These are phyloP conservation scores for Tolypocladium album DNA, from an alignment of 2,329 filamentous ascomycete species.

Conservation along the genomic window DNA sequence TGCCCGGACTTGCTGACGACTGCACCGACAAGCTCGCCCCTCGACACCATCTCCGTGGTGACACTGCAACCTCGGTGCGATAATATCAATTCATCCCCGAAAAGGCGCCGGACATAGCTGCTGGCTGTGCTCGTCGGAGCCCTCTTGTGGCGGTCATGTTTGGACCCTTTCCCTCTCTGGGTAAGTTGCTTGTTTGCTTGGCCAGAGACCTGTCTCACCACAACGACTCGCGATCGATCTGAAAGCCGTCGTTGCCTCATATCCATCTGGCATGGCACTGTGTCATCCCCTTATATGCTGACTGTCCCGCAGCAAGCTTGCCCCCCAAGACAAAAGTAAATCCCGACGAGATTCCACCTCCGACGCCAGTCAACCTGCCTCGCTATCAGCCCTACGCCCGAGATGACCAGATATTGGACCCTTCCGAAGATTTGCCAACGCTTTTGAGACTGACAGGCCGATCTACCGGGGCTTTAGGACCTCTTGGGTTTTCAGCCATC, in stretches of 20 bases:
- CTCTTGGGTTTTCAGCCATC: constrained; percentile 44
- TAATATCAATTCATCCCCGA: no score
- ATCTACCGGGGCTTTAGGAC: constrained; percentile 23
- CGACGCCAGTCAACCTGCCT: constrained; percentile 44
- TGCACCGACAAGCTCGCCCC: background rate
- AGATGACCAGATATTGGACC: constrained; percentile 16
- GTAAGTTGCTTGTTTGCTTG: constrained; percentile 19
- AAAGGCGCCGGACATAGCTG: background rate
- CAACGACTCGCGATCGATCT: background rate
- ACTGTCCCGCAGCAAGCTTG: constrained; percentile 15
- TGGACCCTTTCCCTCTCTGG: constrained; percentile 27
- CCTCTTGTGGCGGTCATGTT: constrained; percentile 26
- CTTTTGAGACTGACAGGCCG: constrained; percentile 45
- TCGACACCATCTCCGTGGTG: background rate
- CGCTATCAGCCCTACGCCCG: constrained; percentile 27
- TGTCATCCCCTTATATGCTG: constrained; percentile 6
- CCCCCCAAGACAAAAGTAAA: constrained; percentile 20
- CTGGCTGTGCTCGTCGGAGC: constrained; percentile 4
- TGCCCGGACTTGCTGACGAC: background rate
- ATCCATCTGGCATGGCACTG: background rate
- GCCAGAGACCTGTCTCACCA: background rate
- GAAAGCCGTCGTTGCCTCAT: background rate
- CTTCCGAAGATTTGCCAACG: constrained; percentile 30
- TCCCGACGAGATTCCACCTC: constrained; percentile 43
- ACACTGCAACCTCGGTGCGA: background rate